Evolutionary conservation across 75 land plant genomes (phyloP), one percentile per base, ranked within the genome.

Genomic region (Pseudotsuga menziesii): DNA sequence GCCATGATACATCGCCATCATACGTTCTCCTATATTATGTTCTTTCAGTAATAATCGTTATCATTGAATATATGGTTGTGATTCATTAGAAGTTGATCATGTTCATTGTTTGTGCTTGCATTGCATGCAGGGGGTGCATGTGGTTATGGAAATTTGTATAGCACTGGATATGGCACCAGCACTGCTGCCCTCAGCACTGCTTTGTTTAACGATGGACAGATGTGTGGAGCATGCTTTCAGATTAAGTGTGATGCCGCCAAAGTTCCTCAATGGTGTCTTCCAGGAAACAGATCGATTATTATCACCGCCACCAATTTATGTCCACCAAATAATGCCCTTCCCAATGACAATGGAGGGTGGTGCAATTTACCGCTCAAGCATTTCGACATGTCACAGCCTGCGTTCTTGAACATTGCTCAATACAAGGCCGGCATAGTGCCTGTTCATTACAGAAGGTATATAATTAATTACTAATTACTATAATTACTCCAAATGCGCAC

Each of bases 371-470:
- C 92, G 8, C 73, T 79, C 15, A 48, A 23, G 22, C 92, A 90
- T 67, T 90, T 90, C 82, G 90, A 90, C 82, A 78, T 90, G 90
- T 32, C 90, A 32, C 78, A 87, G 86, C 88, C 92, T 3, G 86
- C 88, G 15, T 90, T 88, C 86, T 74, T 81, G 86, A 79, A 85
- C 74, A 86, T 90, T 52, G 92, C 88, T 2, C 56, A 80, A 14
- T 86, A 83, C 82, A 76, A 77, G 60, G 92, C 83, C 22, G 92
- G 92, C 61, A 88, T 90, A 26, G 81, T 90, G 15, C 92, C 92
- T 0, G 85, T 90, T 62, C 72, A 60, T 73, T 90, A 83, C 79
- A 79, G 90, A 29, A 56, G 80, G 32, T 29, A 29, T 29, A 29
- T 29, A 29, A 29, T 29, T 29, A 0, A 29, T 29, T 29, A 29